phyloP scores from a whole-genome alignment of 2,329 filamentous ascomycete genomes.

The Chrysoporthe cubensis region DNA sequence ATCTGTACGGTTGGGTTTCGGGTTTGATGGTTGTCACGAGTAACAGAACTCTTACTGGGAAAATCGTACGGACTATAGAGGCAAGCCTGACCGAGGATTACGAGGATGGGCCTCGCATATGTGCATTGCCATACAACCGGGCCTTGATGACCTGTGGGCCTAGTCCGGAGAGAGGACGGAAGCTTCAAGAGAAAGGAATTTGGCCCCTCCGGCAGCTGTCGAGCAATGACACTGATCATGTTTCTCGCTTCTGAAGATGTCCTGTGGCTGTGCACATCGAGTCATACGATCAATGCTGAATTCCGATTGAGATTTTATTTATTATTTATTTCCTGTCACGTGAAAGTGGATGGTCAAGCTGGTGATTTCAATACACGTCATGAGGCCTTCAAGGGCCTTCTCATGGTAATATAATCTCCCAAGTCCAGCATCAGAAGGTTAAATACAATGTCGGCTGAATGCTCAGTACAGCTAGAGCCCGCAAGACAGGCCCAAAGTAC shows the following conservation, averaged over 20 bases:
- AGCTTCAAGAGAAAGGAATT: slow-evolving; percentile 6
- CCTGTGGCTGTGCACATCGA: background rate
- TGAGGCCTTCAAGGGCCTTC: background rate
- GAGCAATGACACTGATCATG: background rate
- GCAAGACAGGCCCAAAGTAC: background rate
- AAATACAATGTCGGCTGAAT: background rate
- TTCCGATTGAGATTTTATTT: background rate
- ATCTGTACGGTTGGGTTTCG: slow-evolving; percentile 19
- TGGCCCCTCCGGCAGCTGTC: background rate
- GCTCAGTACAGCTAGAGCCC: background rate
- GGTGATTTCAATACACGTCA: background rate
- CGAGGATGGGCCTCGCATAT: slow-evolving; percentile 23
- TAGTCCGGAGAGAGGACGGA: background rate
- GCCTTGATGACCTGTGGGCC: slow-evolving; percentile 28
- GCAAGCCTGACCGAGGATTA: slow-evolving; percentile 22
- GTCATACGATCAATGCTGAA: background rate
- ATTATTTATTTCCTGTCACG: background rate
- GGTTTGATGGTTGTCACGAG: slow-evolving; percentile 21
- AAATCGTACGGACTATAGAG: slow-evolving; percentile 23
- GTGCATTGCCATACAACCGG: slow-evolving; percentile 21
- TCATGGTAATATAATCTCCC: background rate
- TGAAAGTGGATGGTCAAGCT: background rate
- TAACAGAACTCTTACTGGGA: slow-evolving; percentile 22
- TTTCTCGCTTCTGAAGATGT: background rate
- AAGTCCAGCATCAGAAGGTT: background rate